Conservation (phyloP, 148 eudicot genomes). For the Fallopia convolvulus region DNA sequence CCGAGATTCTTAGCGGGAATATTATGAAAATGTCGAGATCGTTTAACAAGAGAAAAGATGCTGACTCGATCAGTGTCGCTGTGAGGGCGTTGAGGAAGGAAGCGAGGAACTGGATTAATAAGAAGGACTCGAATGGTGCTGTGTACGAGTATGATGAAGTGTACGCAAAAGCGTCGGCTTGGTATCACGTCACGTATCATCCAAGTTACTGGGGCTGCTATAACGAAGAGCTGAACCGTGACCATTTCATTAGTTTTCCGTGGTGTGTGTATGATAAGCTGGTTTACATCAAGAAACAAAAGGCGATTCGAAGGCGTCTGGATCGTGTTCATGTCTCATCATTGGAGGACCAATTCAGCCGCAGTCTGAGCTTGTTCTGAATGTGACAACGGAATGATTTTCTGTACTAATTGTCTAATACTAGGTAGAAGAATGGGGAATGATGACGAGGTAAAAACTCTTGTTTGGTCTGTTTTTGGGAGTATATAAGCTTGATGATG, state of each 20-base stretch:
- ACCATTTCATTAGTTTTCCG: slow-evolving; percentile 50
- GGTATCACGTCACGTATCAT: slow-evolving; percentile 61
- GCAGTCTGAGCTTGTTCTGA: slow-evolving; percentile 16
- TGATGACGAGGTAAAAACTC: not conserved
- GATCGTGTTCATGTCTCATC: slow-evolving; percentile 12
- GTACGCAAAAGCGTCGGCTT: slow-evolving; percentile 58
- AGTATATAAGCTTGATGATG: not conserved
- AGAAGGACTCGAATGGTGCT: not conserved
- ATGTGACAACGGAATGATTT: not conserved
- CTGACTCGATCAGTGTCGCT: slow-evolving; percentile 32
- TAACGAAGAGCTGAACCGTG: slow-evolving; percentile 30
- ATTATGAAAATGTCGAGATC: slow-evolving; percentile 37
- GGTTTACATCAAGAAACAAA: slow-evolving; percentile 39
- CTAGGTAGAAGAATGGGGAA: not conserved
- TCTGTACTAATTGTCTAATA: not conserved
- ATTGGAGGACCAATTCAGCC: slow-evolving; percentile 16
- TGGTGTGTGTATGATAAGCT: slow-evolving; percentile 54
- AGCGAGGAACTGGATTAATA: slow-evolving; percentile 34
- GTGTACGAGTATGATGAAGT: slow-evolving; percentile 5
- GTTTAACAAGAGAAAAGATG: slow-evolving; percentile 34
- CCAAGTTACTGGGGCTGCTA: slow-evolving; percentile 31
- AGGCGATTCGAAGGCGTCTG: slow-evolving; percentile 7
- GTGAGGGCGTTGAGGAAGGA: slow-evolving; percentile 36
- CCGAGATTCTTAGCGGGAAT: slow-evolving; percentile 40
- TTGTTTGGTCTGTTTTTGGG: not conserved